Conservation (phyloP, 495 filamentous ascomycete genomes). For the Recurvomyces mirabilis region DNA sequence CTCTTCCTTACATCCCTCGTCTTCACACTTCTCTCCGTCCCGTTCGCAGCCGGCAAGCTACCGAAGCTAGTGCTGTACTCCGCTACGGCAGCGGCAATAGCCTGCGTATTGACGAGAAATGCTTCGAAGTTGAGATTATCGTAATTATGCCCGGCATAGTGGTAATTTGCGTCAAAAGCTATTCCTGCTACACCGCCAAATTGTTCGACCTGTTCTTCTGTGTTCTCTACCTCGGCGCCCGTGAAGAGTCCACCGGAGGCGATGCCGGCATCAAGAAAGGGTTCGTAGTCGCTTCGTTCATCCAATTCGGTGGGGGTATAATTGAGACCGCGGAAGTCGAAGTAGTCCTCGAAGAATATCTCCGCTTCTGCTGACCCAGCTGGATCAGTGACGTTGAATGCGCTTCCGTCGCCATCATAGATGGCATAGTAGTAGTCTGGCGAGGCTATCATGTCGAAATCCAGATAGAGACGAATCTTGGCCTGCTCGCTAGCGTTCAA, state of each 20-base stretch:
- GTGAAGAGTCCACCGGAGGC: conserved; percentile 57
- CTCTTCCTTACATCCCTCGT: too few species aligned
- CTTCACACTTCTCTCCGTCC: too few species aligned
- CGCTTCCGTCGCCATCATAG: conserved; percentile 59
- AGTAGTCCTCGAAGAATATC: conserved; percentile 52
- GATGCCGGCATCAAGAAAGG: conserved; percentile 54
- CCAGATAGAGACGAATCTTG: conserved; percentile 57
- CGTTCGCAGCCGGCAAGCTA: conserved; percentile 27
- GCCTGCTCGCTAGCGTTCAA: conserved; percentile 34
- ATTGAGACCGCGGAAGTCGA: conserved; percentile 32
- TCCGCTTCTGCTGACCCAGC: conserved; percentile 53
- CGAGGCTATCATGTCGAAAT: conserved; percentile 70
- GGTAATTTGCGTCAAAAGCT: conserved; percentile 53
- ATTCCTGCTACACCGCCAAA: conserved; percentile 53
- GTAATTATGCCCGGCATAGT: conserved; percentile 45
- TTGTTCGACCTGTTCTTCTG: conserved; percentile 40
- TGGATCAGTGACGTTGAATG: conserved; percentile 52
- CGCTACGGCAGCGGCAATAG: conserved; percentile 52
- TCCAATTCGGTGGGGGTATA: conserved; percentile 45
- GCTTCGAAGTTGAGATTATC: conserved; percentile 49
- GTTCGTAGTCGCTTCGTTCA: conserved; percentile 58
- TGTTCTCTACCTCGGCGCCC: conserved; percentile 58
- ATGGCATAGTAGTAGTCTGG: conserved; percentile 59
- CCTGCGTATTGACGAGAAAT: conserved; percentile 49
- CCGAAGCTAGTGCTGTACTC: conserved; percentile 48